Evolutionary conservation across 805 yeast species (phyloP).

Genomic region (Saccharomycopsis synnaedendra): DNA sequence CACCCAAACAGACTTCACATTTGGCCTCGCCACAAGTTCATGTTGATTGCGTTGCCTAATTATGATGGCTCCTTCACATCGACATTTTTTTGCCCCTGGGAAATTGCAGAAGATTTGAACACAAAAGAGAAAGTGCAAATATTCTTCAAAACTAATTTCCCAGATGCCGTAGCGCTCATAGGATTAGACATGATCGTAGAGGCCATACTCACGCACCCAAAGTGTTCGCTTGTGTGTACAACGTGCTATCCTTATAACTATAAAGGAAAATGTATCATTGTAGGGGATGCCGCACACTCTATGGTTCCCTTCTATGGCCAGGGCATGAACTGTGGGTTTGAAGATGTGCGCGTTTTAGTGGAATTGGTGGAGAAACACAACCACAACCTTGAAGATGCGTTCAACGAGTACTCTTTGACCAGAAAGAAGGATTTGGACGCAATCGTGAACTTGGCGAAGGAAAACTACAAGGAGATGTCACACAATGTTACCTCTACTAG

Average conservation of each 20-base stretch:
- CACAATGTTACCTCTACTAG: conserved; percentile 54
- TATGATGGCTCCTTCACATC: conserved; percentile 79
- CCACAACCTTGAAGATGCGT: conserved; percentile 35
- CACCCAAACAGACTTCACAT: conserved; percentile 77
- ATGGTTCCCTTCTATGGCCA: conserved; percentile 99
- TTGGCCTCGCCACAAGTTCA: conserved; percentile 81
- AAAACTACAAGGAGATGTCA: conserved; percentile 81
- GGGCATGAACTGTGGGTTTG: conserved; percentile 95
- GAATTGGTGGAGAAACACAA: conserved; percentile 30
- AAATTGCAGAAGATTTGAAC: conserved; percentile 41
- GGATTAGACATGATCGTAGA: conserved; percentile 42
- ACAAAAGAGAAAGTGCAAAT: conserved; percentile 31
- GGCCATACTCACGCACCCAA: conserved; percentile 50
- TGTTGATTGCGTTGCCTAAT: conserved; percentile 87
- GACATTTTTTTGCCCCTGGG: conserved; percentile 80
- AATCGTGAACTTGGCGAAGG: conserved; percentile 66
- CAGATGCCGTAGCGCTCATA: conserved; percentile 62
- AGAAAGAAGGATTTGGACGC: conserved; percentile 64
- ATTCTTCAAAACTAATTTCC: conserved; percentile 54
- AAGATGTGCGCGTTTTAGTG: conserved; percentile 67
- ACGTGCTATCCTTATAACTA: conserved; percentile 60
- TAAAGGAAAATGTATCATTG: conserved; percentile 47
- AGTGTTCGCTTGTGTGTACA: conserved; percentile 69
- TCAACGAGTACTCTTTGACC: conserved; percentile 38
- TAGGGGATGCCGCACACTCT: conserved; percentile 93